Percentiles rank a stretch among this genome's conserved stretches.
phyloP scores from a whole-genome alignment of 2,329 filamentous ascomycete genomes.

The Xylariaceae sp. region DNA sequence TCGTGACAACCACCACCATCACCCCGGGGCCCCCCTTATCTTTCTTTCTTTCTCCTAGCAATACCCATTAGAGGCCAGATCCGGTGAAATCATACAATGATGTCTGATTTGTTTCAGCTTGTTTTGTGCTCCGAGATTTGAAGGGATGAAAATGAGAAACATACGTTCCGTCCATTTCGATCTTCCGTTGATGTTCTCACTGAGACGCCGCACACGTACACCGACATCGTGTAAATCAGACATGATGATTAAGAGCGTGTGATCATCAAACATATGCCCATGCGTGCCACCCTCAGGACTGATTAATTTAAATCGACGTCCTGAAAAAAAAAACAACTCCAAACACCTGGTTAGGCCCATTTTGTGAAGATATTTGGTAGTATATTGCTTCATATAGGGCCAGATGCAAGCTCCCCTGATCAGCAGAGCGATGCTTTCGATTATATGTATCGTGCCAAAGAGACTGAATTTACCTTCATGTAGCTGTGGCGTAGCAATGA shows the following conservation, averaged over 20 bases:
- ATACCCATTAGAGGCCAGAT: background rate
- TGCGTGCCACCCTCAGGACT: background rate
- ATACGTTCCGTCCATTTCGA: background rate
- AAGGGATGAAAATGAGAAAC: background rate
- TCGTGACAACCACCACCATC: background rate
- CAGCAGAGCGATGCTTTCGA: conserved; percentile 4
- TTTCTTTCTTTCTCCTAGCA: background rate
- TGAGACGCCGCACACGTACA: too few species aligned
- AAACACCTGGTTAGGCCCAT: conserved; percentile 2
- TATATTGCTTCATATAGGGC: background rate
- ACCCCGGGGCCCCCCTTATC: background rate
- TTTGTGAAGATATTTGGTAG: background rate
- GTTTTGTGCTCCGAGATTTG: background rate
- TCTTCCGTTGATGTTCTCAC: background rate
- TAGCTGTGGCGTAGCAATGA: background rate
- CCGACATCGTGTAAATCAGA: too few species aligned
- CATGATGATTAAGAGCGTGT: too few species aligned
- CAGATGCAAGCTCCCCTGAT: conserved; percentile 13
- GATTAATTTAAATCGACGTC: background rate
- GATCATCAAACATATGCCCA: too few species aligned
- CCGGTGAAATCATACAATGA: background rate
- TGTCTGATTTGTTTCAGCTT: background rate
- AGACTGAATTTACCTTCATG: background rate
- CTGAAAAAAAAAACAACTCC: background rate
- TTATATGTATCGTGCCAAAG: conserved; percentile 1